Evolutionary conservation across 2,329 filamentous ascomycete genomes (phyloP).

Genomic region (Ceratocystis cacaofunesta): DNA sequence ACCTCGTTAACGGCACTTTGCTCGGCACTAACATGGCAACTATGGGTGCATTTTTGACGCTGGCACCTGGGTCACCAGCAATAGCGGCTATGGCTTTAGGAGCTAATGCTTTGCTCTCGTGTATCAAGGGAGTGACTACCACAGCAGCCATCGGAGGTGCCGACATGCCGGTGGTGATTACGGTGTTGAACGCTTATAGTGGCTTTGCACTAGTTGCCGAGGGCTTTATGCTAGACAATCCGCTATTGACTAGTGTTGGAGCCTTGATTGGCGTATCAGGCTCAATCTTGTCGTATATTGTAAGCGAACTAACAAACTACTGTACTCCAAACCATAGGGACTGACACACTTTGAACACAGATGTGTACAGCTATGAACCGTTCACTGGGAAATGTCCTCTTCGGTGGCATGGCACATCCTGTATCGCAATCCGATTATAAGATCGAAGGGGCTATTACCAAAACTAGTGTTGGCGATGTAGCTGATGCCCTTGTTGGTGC

Average conservation of each 20-base stretch:
- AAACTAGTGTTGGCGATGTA: slow-evolving; percentile 66
- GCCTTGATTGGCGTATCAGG: slow-evolving; percentile 79
- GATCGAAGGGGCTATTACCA: slow-evolving; percentile 64
- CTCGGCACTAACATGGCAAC: slow-evolving; percentile 65
- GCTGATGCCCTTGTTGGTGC: slow-evolving; percentile 60
- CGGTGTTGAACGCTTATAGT: slow-evolving; percentile 78
- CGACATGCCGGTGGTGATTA: slow-evolving; percentile 87
- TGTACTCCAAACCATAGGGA: not conserved
- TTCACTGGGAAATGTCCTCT: slow-evolving; percentile 75
- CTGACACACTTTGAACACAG: not conserved
- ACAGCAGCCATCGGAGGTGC: slow-evolving; percentile 83
- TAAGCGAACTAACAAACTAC: not conserved
- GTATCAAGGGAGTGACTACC: slow-evolving; percentile 75
- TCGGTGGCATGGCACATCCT: slow-evolving; percentile 61
- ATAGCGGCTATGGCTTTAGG: slow-evolving; percentile 67
- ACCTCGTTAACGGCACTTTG: slow-evolving; percentile 59
- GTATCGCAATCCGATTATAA: slow-evolving; percentile 47
- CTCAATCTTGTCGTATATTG: slow-evolving; percentile 72
- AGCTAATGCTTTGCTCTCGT: slow-evolving; percentile 63
- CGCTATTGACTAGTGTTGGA: slow-evolving; percentile 69
- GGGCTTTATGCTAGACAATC: slow-evolving; percentile 82
- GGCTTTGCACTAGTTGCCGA: slow-evolving; percentile 83
- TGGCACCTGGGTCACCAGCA: slow-evolving; percentile 63
- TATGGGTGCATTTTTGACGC: slow-evolving; percentile 68
- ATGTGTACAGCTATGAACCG: slow-evolving; percentile 86